These are phyloP conservation scores for Rugonectria rugulosa DNA, from an alignment of 2,329 filamentous ascomycete species.

Conservation along the genomic window DNA sequence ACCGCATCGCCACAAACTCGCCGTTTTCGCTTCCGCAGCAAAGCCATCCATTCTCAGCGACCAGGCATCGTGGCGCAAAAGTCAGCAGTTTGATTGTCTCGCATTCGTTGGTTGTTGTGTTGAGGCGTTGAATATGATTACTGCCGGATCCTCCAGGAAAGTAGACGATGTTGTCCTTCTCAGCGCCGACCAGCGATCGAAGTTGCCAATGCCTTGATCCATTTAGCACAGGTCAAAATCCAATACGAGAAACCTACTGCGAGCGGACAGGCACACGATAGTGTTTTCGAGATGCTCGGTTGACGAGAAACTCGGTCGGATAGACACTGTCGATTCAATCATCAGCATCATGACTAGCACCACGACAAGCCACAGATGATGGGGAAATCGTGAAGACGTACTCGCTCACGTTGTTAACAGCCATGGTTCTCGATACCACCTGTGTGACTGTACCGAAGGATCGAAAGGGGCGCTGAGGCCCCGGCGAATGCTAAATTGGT, in stretches of 20 bases:
- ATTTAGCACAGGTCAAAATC: constrained; percentile 29
- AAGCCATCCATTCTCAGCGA: constrained; percentile 86
- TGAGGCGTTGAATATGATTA: constrained; percentile 69
- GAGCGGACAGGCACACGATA: constrained; percentile 72
- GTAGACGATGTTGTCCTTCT: constrained; percentile 80
- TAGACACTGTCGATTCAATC: constrained; percentile 58
- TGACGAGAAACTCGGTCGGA: constrained; percentile 71
- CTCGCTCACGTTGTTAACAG: constrained; percentile 62
- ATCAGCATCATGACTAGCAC: constrained; percentile 9
- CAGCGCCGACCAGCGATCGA: constrained; percentile 86
- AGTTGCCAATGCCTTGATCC: constrained; percentile 80
- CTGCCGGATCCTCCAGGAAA: constrained; percentile 80
- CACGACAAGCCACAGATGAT: background rate
- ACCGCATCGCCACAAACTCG: constrained; percentile 81
- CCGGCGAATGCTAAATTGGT: constrained; percentile 16
- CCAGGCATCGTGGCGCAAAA: constrained; percentile 83
- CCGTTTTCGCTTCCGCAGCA: constrained; percentile 90
- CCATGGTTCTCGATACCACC: constrained; percentile 51
- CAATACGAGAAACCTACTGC: constrained; percentile 56
- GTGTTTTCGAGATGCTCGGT: constrained; percentile 67
- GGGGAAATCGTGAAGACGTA: constrained; percentile 42
- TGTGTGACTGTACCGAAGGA: constrained; percentile 26
- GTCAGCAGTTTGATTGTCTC: constrained; percentile 75
- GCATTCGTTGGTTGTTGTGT: constrained; percentile 73
- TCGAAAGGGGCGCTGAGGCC: constrained; percentile 16